These are phyloP conservation scores for Trametes polyzona DNA, from an alignment of 1,284 basidiomycete genomes.

Conservation along the genomic window DNA sequence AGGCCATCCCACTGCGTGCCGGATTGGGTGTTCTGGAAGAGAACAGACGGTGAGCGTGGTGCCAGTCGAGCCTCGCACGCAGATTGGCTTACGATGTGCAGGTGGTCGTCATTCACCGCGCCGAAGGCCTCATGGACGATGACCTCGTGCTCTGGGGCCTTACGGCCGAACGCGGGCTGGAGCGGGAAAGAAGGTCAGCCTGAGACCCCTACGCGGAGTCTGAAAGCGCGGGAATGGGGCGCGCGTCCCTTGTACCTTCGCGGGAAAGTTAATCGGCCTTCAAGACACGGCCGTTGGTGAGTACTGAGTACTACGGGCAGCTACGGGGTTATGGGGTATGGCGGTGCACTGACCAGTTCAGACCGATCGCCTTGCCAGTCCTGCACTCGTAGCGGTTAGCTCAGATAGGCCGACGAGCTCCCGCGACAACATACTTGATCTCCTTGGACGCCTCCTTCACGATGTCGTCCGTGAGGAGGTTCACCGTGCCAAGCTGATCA, in stretches of 20 bases:
- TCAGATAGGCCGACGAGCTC: not conserved
- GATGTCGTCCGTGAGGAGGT: constrained; percentile 67
- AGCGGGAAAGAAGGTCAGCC: not conserved
- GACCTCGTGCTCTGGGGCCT: constrained; percentile 51
- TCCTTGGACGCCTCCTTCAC: constrained; percentile 64
- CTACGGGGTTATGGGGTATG: not conserved
- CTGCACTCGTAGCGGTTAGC: constrained; percentile 34
- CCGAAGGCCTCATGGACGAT: constrained; percentile 26
- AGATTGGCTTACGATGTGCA: constrained; percentile 56
- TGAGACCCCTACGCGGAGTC: too few relatives aligned
- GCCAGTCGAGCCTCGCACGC: not conserved
- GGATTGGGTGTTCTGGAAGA: constrained; percentile 68
- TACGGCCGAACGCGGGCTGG: constrained; percentile 62
- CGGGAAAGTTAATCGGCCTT: constrained; percentile 72
- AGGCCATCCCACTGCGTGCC: constrained; percentile 79
- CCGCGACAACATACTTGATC: constrained; percentile 52
- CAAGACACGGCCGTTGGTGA: not conserved
- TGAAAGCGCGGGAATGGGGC: not conserved
- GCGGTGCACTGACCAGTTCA: constrained; percentile 58
- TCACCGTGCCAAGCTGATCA: constrained; percentile 74
- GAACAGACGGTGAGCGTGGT: not conserved
- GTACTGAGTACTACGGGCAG: constrained; percentile 1
- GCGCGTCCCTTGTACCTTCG: constrained; percentile 46
- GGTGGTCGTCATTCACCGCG: constrained; percentile 58
- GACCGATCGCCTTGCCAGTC: constrained; percentile 56